Percentiles rank a stretch among this genome's conserved stretches.
Evolutionary conservation across 345 rosid genomes (phyloP).

Genomic region (Raphanus sativus): DNA sequence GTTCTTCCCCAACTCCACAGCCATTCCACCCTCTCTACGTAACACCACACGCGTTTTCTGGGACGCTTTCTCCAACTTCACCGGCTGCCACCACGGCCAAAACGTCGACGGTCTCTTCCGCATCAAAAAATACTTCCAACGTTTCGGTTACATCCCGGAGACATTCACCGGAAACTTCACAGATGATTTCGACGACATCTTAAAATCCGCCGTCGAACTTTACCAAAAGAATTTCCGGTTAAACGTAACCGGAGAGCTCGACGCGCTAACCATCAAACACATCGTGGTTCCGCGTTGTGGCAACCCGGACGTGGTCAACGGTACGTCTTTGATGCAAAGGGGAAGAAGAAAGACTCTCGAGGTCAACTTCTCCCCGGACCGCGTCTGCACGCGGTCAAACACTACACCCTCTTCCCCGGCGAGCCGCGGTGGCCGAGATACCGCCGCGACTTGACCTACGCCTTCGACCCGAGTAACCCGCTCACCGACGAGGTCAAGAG

Average conservation of each 20-base stretch:
- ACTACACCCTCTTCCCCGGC: slow-evolving; percentile 70
- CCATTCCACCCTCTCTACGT: slow-evolving; percentile 35
- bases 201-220: slow-evolving; percentile 58
- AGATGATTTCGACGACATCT: slow-evolving; percentile 63
- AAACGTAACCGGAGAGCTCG: slow-evolving; percentile 72
- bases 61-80: slow-evolving; percentile 40
- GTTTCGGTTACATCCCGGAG: slow-evolving; percentile 40
- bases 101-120: slow-evolving; percentile 34
- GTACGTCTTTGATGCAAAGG: slow-evolving; percentile 69
- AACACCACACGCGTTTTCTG: slow-evolving; percentile 35
- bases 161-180: slow-evolving; percentile 49
- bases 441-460: slow-evolving; percentile 59
- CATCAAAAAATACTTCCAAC: slow-evolving; percentile 38
- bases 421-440: slow-evolving; percentile 64
- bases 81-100: slow-evolving; percentile 42
- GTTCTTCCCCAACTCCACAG: slow-evolving; percentile 41
- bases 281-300: slow-evolving; percentile 83
- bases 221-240: slow-evolving; percentile 81
- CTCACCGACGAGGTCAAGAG: slow-evolving; percentile 50
- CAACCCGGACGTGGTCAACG: slow-evolving; percentile 84
- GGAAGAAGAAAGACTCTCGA: slow-evolving; percentile 41
- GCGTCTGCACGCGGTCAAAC: slow-evolving; percentile 56
- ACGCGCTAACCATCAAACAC: slow-evolving; percentile 53
- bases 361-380: slow-evolving; percentile 34
- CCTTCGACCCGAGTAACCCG: slow-evolving; percentile 50